Conservation (phyloP, 805 yeast genomes). For the Saccharomycopsis schoenii region DNA sequence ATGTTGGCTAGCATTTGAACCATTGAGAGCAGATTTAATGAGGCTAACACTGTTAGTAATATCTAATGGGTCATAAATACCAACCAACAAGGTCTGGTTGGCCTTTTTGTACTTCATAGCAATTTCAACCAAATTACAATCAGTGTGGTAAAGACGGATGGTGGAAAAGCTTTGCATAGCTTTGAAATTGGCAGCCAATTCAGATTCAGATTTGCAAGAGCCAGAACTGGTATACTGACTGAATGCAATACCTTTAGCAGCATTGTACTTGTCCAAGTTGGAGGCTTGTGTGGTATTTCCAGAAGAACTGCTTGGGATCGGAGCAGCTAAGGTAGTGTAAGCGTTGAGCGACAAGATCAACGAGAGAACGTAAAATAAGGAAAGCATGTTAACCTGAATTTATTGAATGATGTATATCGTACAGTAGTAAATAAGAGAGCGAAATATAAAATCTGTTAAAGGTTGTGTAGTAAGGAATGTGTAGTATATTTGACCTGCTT, state of each 20-base stretch:
- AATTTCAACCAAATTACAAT: constrained; percentile 67
- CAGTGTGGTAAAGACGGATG: constrained; percentile 78
- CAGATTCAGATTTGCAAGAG: constrained; percentile 51
- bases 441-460: background rate
- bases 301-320: constrained; percentile 9
- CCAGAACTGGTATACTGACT: constrained; percentile 66
- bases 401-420: background rate
- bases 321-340: background rate
- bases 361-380: background rate
- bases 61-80: constrained; percentile 52
- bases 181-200: constrained; percentile 51
- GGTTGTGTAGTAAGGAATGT: background rate
- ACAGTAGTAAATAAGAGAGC: background rate
- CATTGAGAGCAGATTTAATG: constrained; percentile 51
- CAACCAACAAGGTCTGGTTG: constrained; percentile 63
- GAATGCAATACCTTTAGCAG: constrained; percentile 67
- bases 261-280: constrained; percentile 25
- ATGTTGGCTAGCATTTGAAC: constrained; percentile 1
- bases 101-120: constrained; percentile 44
- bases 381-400: background rate
- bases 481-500: background rate
- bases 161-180: constrained; percentile 40
- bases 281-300: constrained; percentile 25
- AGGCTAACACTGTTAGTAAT: constrained; percentile 44
- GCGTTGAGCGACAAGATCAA: background rate